phyloP scores from a whole-genome alignment of 768 basidiomycete genomes.

The Grammothele lineata region DNA sequence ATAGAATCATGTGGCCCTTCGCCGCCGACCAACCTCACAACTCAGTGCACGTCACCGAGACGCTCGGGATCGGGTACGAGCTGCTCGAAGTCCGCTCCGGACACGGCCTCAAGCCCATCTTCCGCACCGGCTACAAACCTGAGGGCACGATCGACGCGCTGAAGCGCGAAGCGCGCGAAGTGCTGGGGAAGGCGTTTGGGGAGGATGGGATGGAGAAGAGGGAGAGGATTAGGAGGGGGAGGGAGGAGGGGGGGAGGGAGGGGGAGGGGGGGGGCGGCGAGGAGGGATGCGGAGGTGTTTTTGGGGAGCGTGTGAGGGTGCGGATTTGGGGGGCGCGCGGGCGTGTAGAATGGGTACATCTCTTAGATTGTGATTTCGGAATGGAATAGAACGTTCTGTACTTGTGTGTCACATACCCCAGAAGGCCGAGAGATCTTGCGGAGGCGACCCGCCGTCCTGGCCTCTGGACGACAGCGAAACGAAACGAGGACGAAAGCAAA shows the following conservation, averaged over 20 bases:
- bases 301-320: no score
- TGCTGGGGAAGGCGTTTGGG: conserved; percentile 19
- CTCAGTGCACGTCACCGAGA: conserved; percentile 17
- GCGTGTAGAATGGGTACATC: no score
- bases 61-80: conserved; percentile 24
- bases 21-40: conserved; percentile 22
- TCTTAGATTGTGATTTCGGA: no score
- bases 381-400: no score
- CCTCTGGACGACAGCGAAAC: no score
- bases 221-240: conserved; percentile 11
- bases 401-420: no score
- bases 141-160: conserved; percentile 21
- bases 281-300: no score
- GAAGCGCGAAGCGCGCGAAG: conserved; percentile 13
- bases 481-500: no score
- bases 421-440: no score
- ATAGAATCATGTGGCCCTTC: conserved; percentile 26
- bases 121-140: conserved; percentile 13
- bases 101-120: conserved; percentile 13
- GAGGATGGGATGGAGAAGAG: conserved; percentile 23
- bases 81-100: conserved; percentile 24
- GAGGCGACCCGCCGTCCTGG: no score
- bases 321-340: no score
- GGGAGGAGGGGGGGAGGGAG: neutral
- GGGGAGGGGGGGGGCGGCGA: conserved; percentile 10